phyloP scores from a whole-genome alignment of 192 early-diverging fungal species.

The Backusella australiensis region DNA sequence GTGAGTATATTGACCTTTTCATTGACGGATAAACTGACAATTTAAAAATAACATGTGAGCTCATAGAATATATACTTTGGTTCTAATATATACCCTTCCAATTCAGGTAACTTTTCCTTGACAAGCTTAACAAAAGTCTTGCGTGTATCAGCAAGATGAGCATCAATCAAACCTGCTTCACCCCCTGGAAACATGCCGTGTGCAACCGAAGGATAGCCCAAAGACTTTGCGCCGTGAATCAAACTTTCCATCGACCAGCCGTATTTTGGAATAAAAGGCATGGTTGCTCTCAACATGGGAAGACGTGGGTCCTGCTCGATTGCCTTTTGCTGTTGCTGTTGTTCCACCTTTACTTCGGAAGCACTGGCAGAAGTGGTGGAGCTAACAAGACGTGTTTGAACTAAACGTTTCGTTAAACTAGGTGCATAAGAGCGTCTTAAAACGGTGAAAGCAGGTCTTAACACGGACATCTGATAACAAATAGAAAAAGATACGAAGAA shows the following conservation, averaged over 20 bases:
- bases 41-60: neutral
- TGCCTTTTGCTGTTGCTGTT: neutral
- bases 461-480: slow-evolving; percentile 1
- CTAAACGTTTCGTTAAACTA: neutral
- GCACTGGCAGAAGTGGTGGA: neutral
- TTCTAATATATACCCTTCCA: slow-evolving; percentile 39
- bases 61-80: neutral
- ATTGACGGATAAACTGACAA: slow-evolving; percentile 32
- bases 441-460: neutral
- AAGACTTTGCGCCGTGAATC: slow-evolving; percentile 54
- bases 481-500: neutral
- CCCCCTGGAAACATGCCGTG: slow-evolving; percentile 70
- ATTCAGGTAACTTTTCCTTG: slow-evolving; percentile 52
- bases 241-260: slow-evolving; percentile 80
- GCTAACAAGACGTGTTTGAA: neutral
- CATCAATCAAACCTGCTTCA: slow-evolving; percentile 66
- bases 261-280: slow-evolving; percentile 62
- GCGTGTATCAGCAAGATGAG: slow-evolving; percentile 69
- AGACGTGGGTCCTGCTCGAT: neutral
- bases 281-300: slow-evolving; percentile 52
- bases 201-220: slow-evolving; percentile 69
- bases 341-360: neutral
- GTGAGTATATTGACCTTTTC: slow-evolving; percentile 64
- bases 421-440: neutral
- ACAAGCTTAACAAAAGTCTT: slow-evolving; percentile 43